Evolutionary conservation across 441 rosid genomes (phyloP).

Genomic region (Arabidopsis hybrid): DNA sequence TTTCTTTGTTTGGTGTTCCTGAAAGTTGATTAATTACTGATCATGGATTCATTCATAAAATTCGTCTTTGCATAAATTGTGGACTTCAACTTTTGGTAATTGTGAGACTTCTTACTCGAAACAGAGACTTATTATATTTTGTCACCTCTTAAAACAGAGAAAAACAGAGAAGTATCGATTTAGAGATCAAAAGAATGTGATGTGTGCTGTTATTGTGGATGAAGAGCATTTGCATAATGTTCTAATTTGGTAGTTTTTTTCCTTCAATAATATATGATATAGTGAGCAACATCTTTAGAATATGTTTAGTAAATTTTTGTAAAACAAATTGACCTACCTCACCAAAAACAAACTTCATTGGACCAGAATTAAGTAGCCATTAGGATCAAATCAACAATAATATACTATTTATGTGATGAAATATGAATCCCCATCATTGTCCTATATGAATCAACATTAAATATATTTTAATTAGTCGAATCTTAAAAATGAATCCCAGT

Average conservation of each 20-base stretch:
- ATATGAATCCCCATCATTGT: slow-evolving; percentile 21
- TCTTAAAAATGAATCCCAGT: slow-evolving; percentile 1
- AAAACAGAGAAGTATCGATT: neutral
- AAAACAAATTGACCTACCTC: neutral
- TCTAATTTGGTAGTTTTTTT: neutral
- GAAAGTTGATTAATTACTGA: neutral
- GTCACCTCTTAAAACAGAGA: neutral
- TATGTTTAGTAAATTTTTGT: too few relatives aligned
- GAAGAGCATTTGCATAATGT: neutral
- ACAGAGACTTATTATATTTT: neutral
- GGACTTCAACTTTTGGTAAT: neutral
- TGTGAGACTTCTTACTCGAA: too few relatives aligned
- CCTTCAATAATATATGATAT: neutral
- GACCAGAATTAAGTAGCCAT: slow-evolving; percentile 22
- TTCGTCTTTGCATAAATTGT: neutral
- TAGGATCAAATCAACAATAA: slow-evolving; percentile 11
- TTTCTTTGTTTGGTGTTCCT: neutral
- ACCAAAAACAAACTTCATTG: slow-evolving; percentile 32
- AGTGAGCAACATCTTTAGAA: neutral
- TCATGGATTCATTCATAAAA: neutral
- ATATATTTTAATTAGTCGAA: neutral
- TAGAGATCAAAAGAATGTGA: neutral
- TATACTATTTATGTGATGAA: slow-evolving; percentile 4
- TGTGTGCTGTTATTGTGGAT: slow-evolving; percentile 12
- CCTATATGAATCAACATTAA: slow-evolving; percentile 26